Evolutionary conservation across 2,329 filamentous ascomycete genomes (phyloP).

Genomic region (Fusarium lyarnte): DNA sequence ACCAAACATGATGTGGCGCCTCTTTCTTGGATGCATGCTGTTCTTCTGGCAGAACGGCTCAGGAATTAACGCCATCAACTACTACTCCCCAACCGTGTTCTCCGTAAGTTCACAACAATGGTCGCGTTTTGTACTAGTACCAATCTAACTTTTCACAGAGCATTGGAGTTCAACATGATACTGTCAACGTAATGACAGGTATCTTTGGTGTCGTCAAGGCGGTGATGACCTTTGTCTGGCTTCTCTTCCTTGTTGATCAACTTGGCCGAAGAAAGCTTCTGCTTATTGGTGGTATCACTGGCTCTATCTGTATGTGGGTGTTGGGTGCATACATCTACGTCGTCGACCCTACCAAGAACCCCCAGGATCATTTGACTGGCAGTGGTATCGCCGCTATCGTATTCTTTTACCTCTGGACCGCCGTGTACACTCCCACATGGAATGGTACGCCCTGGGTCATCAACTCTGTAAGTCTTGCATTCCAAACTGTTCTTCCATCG

Average conservation of each 20-base stretch:
- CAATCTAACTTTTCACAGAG: background rate
- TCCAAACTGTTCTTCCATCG: fast-evolving
- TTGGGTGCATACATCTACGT: slow-evolving; percentile 66
- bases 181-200: slow-evolving; percentile 65
- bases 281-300: slow-evolving; percentile 67
- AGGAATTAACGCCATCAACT: slow-evolving; percentile 51
- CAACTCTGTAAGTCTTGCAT: background rate
- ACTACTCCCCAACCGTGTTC: slow-evolving; percentile 39
- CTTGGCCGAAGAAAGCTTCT: slow-evolving; percentile 59
- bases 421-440: slow-evolving; percentile 66
- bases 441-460: slow-evolving; percentile 70
- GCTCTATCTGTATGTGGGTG: slow-evolving; percentile 69
- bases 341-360: slow-evolving; percentile 46
- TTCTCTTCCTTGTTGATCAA: slow-evolving; percentile 70
- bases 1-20: slow-evolving; percentile 64
- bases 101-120: background rate
- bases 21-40: slow-evolving; percentile 70
- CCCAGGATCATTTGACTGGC: slow-evolving; percentile 48
- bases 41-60: slow-evolving; percentile 75
- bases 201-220: slow-evolving; percentile 76
- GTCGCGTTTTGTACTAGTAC: fast-evolving
- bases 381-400: slow-evolving; percentile 67
- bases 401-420: slow-evolving; percentile 72
- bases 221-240: slow-evolving; percentile 69
- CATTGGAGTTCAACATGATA: slow-evolving; percentile 21